Conservation (phyloP, 2,329 filamentous ascomycete genomes). For the Tolypocladium nubicola region DNA sequence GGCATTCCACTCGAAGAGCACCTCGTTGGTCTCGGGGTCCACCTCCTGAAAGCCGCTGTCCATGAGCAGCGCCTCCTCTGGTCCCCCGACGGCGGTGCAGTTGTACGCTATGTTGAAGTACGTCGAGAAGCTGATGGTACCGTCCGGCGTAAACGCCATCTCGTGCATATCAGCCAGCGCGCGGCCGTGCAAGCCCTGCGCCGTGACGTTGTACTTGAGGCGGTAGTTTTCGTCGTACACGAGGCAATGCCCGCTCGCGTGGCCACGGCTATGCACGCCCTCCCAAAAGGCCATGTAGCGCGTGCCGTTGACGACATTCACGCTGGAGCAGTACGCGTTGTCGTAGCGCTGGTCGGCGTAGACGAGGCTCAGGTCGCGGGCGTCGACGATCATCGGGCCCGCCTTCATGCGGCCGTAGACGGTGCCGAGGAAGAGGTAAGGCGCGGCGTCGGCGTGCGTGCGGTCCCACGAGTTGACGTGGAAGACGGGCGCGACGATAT, state of each 20-base stretch:
- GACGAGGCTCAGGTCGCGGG: constrained; percentile 23
- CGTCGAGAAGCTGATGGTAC: not conserved
- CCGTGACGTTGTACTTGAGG: not conserved
- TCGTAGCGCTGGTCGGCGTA: constrained; percentile 24
- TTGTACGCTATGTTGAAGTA: constrained; percentile 24
- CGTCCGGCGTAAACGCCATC: not conserved
- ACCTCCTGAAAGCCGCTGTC: constrained; percentile 29
- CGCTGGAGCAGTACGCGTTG: constrained; percentile 13
- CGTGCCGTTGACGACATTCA: constrained; percentile 10
- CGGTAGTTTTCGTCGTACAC: not conserved
- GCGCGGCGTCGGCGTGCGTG: constrained; percentile 13
- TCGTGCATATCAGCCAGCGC: not conserved
- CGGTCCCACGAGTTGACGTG: constrained; percentile 21
- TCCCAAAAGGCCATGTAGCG: not conserved
- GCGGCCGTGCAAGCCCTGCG: not conserved
- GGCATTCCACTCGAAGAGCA: constrained; percentile 26
- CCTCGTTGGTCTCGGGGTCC: constrained; percentile 22
- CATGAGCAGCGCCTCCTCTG: constrained; percentile 16
- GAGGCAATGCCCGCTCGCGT: not conserved
- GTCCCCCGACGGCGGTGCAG: constrained; percentile 19
- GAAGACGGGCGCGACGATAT: constrained; percentile 21
- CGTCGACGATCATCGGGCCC: constrained; percentile 23
- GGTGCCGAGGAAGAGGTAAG: constrained; percentile 22
- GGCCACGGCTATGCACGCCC: not conserved
- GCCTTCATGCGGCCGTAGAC: constrained; percentile 11